A percentile compares a stretch with the other conserved stretches of the same genome.
Conservation (phyloP, 495 filamentous ascomycete genomes). For the Talaromyces thailandensis region DNA sequence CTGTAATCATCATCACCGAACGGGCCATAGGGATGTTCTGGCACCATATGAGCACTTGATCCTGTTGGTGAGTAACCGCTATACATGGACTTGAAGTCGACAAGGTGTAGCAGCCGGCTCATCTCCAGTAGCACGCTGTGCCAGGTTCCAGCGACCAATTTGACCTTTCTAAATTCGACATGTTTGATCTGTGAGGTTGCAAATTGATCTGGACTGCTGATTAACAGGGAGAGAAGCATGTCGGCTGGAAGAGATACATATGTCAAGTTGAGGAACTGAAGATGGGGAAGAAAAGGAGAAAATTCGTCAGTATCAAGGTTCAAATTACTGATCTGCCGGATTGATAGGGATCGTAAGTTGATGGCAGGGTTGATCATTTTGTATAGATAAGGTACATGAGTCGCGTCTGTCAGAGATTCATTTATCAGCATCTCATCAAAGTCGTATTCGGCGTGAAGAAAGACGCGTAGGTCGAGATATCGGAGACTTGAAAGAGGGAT, state of each 20-base stretch:
- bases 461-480: neutral
- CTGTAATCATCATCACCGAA: neutral
- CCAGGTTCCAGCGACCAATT: neutral
- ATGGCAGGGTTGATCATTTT: neutral
- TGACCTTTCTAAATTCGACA: neutral
- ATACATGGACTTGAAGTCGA: neutral
- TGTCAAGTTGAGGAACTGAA: neutral
- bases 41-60: neutral
- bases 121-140: neutral
- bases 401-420: no score
- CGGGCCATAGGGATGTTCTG: neutral
- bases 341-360: neutral
- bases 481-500: neutral
- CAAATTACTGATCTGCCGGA: neutral
- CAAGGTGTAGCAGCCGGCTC: neutral
- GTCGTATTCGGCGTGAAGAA: neutral
- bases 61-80: neutral
- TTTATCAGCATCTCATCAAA: no score
- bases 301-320: neutral
- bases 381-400: neutral
- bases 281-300: neutral
- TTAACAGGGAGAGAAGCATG: neutral
- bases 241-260: neutral
- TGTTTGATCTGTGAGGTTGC: neutral
- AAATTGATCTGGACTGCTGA: neutral